These are phyloP conservation scores for Phytophthora multivora DNA, from an alignment of 352 stramenopile species.

Conservation along the genomic window DNA sequence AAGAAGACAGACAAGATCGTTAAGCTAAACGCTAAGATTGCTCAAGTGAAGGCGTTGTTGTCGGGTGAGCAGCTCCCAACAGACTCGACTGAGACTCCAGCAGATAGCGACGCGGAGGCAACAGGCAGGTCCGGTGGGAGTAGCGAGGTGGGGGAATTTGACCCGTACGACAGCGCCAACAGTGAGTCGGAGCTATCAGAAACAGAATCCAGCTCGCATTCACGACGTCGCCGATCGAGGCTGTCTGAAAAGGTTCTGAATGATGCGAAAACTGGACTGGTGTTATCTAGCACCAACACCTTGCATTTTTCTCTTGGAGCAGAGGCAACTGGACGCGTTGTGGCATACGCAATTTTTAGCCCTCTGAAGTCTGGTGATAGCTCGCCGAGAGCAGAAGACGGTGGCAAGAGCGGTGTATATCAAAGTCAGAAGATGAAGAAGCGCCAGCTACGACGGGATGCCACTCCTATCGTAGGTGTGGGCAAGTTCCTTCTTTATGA, in stretches of 20 bases:
- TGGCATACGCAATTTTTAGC: conserved; percentile 81
- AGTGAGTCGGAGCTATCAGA: conserved; percentile 89
- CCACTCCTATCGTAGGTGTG: conserved; percentile 66
- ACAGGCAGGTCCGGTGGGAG: conserved; percentile 31
- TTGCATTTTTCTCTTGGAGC: conserved; percentile 85
- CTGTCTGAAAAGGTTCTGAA: conserved; percentile 29
- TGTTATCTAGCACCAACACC: conserved; percentile 58
- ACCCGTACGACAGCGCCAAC: conserved; percentile 81
- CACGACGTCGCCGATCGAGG: conserved; percentile 35
- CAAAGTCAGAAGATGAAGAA: conserved; percentile 76
- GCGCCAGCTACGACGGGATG: conserved; percentile 69
- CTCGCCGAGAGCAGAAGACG: conserved; percentile 22
- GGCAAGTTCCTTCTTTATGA: conserved; percentile 89
- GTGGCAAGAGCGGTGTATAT: conserved; percentile 27
- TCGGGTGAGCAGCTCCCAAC: conserved; percentile 74
- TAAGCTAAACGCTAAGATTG: conserved; percentile 86
- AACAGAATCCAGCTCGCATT: conserved; percentile 47
- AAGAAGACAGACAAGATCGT: conserved; percentile 91
- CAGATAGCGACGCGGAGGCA: conserved; percentile 46
- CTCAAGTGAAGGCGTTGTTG: conserved; percentile 74
- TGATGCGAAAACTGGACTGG: conserved; percentile 31
- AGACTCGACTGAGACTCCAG: conserved; percentile 39
- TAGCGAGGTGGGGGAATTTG: conserved; percentile 35
- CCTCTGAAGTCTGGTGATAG: conserved; percentile 35
- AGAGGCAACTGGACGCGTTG: conserved; percentile 81